These are phyloP conservation scores for Vaucheria bursata DNA, from an alignment of 352 stramenopile genomes.

Conservation along the genomic window DNA sequence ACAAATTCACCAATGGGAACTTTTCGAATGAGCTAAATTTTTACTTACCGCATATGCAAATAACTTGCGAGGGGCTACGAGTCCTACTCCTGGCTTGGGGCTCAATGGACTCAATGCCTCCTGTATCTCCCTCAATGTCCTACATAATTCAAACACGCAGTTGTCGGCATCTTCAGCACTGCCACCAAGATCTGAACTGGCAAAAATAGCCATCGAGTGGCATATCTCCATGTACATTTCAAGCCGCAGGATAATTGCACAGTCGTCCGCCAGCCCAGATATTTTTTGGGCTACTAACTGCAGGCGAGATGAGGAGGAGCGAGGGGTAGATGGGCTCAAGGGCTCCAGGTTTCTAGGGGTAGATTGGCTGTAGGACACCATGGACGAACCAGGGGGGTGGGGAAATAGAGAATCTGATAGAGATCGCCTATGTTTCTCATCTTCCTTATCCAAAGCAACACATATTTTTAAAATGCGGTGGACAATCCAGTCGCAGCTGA, in stretches of 20 bases:
- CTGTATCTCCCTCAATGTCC: not conserved
- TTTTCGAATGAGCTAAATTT: too few relatives aligned
- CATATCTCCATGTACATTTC: constrained; percentile 16
- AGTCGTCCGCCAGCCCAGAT: constrained; percentile 39
- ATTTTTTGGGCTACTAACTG: constrained; percentile 24
- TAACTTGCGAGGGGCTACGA: constrained; percentile 22
- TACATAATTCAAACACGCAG: constrained; percentile 1
- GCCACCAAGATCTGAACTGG: not conserved
- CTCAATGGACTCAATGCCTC: not conserved
- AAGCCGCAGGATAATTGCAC: constrained; percentile 33
- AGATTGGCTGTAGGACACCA: not conserved
- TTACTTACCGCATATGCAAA: constrained; percentile 5
- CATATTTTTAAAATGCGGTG: constrained; percentile 41
- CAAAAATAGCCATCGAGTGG: not conserved
- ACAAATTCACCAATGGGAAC: too few relatives aligned
- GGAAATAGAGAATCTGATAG: not conserved
- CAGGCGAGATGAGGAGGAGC: constrained; percentile 20
- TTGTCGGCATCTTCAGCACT: not conserved
- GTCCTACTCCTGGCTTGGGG: not conserved
- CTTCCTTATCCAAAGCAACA: constrained; percentile 29
- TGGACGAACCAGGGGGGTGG: not conserved
- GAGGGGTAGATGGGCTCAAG: not conserved
- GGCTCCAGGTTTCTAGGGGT: too few relatives aligned
- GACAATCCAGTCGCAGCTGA: constrained; percentile 44
- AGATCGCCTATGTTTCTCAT: not conserved